A percentile compares a stretch with the other conserved stretches of the same genome.
Conservation (phyloP, 192 early-diverging fungal species). For the Chytriomyces sp. region DNA sequence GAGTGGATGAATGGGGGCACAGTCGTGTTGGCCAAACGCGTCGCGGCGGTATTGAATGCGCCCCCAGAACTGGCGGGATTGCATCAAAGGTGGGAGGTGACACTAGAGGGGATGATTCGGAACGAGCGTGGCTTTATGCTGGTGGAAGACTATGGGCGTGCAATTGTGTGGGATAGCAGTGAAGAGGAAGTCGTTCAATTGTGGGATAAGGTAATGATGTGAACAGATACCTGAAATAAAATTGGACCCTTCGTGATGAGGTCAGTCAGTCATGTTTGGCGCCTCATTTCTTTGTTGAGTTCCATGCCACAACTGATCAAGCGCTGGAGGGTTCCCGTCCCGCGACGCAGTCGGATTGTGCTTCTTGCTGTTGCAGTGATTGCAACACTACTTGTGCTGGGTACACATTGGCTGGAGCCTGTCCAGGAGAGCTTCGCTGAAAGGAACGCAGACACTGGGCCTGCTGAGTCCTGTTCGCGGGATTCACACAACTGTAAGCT, state of each 20-base stretch:
- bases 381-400: too few species aligned
- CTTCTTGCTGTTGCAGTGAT: too few species aligned
- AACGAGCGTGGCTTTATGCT: conserved; percentile 17
- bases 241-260: neutral
- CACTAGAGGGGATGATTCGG: neutral
- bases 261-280: too few species aligned
- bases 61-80: neutral
- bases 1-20: conserved; percentile 32
- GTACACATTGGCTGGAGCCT: too few species aligned
- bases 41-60: neutral
- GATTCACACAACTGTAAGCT: too few species aligned
- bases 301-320: too few species aligned
- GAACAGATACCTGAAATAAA: neutral
- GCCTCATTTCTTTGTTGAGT: too few species aligned
- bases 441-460: too few species aligned
- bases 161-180: conserved; percentile 19
- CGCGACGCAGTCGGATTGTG: too few species aligned
- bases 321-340: too few species aligned
- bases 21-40: conserved; percentile 28
- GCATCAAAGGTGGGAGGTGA: conserved; percentile 24
- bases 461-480: too few species aligned
- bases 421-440: too few species aligned
- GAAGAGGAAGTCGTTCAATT: conserved; percentile 18
- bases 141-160: conserved; percentile 29
- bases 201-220: conserved; percentile 23